Percentiles rank a stretch among this genome's conserved stretches.
Evolutionary conservation across 495 filamentous ascomycete genomes (phyloP).

Genomic region (Lasiosphaeria hispida): DNA sequence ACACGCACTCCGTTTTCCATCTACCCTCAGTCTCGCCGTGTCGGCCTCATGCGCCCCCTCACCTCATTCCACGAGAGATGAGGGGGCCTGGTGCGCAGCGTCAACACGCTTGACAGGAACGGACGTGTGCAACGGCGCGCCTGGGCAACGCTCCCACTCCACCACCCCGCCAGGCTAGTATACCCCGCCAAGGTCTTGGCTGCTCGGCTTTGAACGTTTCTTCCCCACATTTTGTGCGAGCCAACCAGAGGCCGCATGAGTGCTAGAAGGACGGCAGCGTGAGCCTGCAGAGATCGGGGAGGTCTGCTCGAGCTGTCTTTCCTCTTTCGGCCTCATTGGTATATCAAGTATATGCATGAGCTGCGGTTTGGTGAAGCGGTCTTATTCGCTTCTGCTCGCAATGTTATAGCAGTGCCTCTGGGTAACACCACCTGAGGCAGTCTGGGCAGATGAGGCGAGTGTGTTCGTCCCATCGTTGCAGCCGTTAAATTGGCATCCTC

Average conservation of each 20-base stretch:
- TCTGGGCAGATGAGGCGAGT: background rate
- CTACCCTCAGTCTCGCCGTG: too few relatives aligned
- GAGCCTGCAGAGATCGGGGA: conserved; percentile 24
- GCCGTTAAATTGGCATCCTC: conserved; percentile 10
- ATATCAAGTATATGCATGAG: too few relatives aligned
- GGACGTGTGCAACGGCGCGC: conserved; percentile 5
- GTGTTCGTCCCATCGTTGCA: background rate
- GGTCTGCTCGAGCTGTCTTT: conserved; percentile 1
- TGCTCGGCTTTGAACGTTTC: conserved; percentile 3
- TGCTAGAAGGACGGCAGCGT: conserved; percentile 31
- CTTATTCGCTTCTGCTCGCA: conserved; percentile 10
- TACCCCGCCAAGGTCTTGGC: conserved; percentile 4
- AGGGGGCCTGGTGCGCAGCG: background rate
- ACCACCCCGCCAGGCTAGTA: background rate
- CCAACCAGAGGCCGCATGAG: conserved; percentile 26
- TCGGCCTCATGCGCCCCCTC: too few relatives aligned
- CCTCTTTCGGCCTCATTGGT: conserved; percentile 7
- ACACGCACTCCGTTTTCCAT: too few relatives aligned
- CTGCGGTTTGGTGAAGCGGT: background rate
- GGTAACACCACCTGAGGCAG: background rate
- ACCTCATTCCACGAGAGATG: background rate
- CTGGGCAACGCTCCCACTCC: background rate
- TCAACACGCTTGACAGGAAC: background rate
- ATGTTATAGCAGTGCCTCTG: background rate
- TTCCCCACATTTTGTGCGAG: conserved; percentile 24